Conservation (phyloP, 2,329 filamentous ascomycete species). For the Cladophialophora bantiana region DNA sequence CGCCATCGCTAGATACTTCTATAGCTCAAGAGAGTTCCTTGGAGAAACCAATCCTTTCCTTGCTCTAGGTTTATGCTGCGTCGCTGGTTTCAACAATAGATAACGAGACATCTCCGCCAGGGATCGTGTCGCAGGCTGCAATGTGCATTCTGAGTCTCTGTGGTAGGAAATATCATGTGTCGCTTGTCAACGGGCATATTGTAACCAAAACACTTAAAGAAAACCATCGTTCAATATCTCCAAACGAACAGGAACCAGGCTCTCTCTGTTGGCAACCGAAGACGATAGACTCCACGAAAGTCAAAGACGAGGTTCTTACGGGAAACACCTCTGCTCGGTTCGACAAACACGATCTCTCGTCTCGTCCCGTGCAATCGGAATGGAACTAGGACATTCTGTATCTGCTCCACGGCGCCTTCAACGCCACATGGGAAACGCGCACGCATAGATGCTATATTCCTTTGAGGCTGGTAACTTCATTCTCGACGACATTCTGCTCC, state of each 20-base stretch:
- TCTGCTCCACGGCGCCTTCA: background rate
- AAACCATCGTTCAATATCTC: background rate
- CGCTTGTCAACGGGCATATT: background rate
- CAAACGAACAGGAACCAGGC: background rate
- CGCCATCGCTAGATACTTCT: background rate
- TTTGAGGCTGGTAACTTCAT: conserved; percentile 3
- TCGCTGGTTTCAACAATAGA: background rate
- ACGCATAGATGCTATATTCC: background rate
- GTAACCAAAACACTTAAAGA: background rate
- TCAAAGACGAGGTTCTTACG: no score
- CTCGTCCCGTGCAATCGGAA: background rate
- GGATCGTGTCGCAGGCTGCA: background rate
- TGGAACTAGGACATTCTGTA: conserved; percentile 4
- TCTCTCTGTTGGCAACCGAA: conserved; percentile 3
- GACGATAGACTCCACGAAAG: no score
- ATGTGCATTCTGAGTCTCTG: conserved; percentile 6
- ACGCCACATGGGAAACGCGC: background rate
- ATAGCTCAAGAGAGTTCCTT: background rate
- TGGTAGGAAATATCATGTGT: conserved; percentile 1
- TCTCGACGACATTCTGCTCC: conserved; percentile 3
- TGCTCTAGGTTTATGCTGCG: background rate
- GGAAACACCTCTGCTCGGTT: background rate
- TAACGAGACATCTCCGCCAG: background rate
- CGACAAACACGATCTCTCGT: background rate
- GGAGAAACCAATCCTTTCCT: background rate